phyloP scores from a whole-genome alignment of 208 protist genomes.

The Crithidia acanthocephali region DNA sequence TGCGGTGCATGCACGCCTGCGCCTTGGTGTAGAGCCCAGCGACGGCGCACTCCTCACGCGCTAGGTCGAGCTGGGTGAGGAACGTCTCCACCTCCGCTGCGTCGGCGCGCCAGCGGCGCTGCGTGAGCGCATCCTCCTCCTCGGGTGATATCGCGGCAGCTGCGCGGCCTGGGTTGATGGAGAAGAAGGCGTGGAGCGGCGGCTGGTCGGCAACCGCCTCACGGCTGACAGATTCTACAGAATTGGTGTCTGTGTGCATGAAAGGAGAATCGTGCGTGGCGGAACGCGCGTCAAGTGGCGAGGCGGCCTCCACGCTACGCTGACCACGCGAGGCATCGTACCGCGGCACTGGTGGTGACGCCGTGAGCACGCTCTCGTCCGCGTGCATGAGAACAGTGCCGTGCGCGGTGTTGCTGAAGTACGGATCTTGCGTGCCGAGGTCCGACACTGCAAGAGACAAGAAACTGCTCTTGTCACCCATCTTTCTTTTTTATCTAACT shows the following conservation, averaged over 20 bases:
- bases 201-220: not conserved
- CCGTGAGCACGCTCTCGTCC: not conserved
- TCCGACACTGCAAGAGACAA: slow-evolving; percentile 5
- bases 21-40: slow-evolving; percentile 43
- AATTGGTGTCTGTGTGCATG: not conserved
- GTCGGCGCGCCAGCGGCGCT: slow-evolving; percentile 29
- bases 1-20: slow-evolving; percentile 51
- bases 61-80: slow-evolving; percentile 47
- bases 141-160: not conserved
- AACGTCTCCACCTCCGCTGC: slow-evolving; percentile 40
- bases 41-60: slow-evolving; percentile 50
- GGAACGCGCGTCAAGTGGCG: not conserved
- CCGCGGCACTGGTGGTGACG: not conserved
- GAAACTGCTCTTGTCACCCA: slow-evolving; percentile 15
- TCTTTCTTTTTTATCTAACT: too few species aligned
- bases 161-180: slow-evolving; percentile 1
- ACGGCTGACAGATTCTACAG: not conserved
- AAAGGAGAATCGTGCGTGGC: not conserved
- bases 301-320: not conserved
- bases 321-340: not conserved
- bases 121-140: slow-evolving; percentile 12
- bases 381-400: not conserved
- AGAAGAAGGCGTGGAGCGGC: slow-evolving; percentile 16
- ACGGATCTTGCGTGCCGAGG: not conserved
- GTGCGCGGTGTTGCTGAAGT: not conserved